Conservation (phyloP, 352 stramenopile genomes). For the Phytophthora podocarpi region DNA sequence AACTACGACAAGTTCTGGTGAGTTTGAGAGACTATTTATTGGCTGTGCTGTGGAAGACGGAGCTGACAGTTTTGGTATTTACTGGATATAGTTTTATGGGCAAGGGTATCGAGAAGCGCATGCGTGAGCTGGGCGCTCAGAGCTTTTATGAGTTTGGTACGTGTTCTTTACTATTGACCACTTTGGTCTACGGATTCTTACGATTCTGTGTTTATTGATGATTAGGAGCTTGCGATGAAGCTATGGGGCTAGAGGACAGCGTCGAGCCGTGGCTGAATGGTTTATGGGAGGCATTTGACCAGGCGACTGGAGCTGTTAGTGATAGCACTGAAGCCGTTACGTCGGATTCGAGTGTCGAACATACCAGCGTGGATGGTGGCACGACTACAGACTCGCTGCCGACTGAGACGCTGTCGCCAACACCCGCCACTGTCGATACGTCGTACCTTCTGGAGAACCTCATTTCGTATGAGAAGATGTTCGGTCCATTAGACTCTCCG, state of each 20-base stretch:
- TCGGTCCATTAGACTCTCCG: constrained; percentile 37
- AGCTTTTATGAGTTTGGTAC: constrained; percentile 75
- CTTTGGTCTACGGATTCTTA: neutral
- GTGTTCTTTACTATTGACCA: neutral
- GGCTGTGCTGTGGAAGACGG: too few species aligned
- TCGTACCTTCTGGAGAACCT: constrained; percentile 49
- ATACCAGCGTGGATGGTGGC: neutral
- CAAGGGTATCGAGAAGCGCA: constrained; percentile 90
- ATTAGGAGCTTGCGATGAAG: constrained; percentile 91
- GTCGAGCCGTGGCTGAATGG: constrained; percentile 92
- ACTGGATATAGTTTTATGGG: constrained; percentile 77
- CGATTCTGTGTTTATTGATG: constrained; percentile 1
- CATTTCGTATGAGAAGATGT: constrained; percentile 66
- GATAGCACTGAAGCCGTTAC: neutral
- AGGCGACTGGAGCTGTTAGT: constrained; percentile 27
- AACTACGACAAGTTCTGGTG: constrained; percentile 98
- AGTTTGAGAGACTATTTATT: constrained; percentile 5
- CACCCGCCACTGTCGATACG: neutral
- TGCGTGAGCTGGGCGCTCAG: constrained; percentile 87
- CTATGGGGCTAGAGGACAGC: constrained; percentile 92
- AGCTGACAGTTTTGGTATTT: too few species aligned
- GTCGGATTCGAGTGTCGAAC: constrained; percentile 33
- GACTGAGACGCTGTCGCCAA: neutral
- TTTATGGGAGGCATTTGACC: constrained; percentile 59
- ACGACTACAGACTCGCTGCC: neutral